Conservation (phyloP, 75 land plant species). For the Selaginella tamariscina region DNA sequence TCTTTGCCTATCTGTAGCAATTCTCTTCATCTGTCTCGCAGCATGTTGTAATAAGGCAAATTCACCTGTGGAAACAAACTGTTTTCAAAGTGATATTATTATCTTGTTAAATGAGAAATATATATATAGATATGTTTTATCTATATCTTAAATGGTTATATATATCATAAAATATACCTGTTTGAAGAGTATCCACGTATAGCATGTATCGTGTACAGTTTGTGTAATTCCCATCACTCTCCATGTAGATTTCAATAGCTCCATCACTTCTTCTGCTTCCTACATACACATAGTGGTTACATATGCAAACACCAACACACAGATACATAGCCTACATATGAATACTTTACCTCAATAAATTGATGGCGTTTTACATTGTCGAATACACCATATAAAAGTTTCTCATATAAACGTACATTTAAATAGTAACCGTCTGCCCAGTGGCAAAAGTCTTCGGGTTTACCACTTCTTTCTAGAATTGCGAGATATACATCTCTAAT, state of each 20-base stretch:
- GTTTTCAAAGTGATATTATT: not conserved
- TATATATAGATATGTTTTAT: slow-evolving; percentile 2
- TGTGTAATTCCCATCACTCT: slow-evolving; percentile 86
- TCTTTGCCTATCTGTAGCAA: slow-evolving; percentile 67
- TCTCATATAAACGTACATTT: slow-evolving; percentile 84
- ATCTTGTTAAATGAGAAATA: not conserved
- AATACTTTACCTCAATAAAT: slow-evolving; percentile 60
- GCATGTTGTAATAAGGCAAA: slow-evolving; percentile 56
- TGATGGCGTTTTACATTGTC: slow-evolving; percentile 85
- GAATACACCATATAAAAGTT: slow-evolving; percentile 77
- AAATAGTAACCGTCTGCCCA: slow-evolving; percentile 99
- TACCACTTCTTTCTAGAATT: slow-evolving; percentile 67
- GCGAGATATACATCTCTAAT: slow-evolving; percentile 57
- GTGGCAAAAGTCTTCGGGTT: slow-evolving; percentile 93
- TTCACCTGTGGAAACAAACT: slow-evolving; percentile 88
- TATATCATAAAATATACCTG: slow-evolving; percentile 42
- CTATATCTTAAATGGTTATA: not conserved
- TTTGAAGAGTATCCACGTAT: slow-evolving; percentile 86
- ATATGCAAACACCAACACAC: not conserved
- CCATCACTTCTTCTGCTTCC: slow-evolving; percentile 94
- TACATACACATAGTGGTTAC: slow-evolving; percentile 14
- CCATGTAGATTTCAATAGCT: slow-evolving; percentile 90
- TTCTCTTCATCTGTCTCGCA: slow-evolving; percentile 55
- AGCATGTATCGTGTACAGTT: slow-evolving; percentile 87
- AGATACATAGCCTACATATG: not conserved